These are phyloP conservation scores for Tephrocybe sp. DNA, from an alignment of 768 basidiomycete species.

Conservation along the genomic window DNA sequence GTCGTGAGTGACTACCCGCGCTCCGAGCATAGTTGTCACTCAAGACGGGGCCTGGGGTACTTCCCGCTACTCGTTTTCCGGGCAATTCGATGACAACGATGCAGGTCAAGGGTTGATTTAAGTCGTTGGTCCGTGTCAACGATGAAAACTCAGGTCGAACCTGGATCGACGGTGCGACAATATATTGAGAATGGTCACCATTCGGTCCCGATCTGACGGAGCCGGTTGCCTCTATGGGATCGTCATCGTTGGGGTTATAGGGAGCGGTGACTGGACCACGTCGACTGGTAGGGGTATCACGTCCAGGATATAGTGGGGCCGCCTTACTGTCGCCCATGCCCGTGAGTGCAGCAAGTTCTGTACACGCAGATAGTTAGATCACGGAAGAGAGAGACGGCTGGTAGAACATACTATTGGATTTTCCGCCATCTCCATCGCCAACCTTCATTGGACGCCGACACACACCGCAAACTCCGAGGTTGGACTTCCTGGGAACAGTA, in stretches of 20 bases:
- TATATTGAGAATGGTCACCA: slow-evolving; percentile 57
- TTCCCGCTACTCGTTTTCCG: slow-evolving; percentile 56
- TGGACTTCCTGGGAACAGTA: slow-evolving; percentile 64
- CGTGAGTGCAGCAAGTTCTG: slow-evolving; percentile 93
- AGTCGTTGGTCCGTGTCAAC: slow-evolving; percentile 65
- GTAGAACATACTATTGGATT: slow-evolving; percentile 77
- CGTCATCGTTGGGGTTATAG: slow-evolving; percentile 81
- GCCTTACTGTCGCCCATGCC: slow-evolving; percentile 74
- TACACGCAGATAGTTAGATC: slow-evolving; percentile 2
- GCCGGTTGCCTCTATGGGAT: slow-evolving; percentile 67
- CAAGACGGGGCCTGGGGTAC: slow-evolving; percentile 55
- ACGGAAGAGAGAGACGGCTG: slow-evolving; percentile 12
- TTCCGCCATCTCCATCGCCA: slow-evolving; percentile 81
- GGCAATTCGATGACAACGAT: slow-evolving; percentile 93
- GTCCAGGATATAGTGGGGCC: slow-evolving; percentile 64
- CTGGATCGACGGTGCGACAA: slow-evolving; percentile 91
- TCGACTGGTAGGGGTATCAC: slow-evolving; percentile 55
- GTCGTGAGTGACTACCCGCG: slow-evolving; percentile 21
- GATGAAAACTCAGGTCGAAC: slow-evolving; percentile 91
- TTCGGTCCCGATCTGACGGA: slow-evolving; percentile 48
- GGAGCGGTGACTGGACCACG: slow-evolving; percentile 35
- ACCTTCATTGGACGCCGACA: slow-evolving; percentile 97
- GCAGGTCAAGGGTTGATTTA: slow-evolving; percentile 87
- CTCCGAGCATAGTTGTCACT: slow-evolving; percentile 46
- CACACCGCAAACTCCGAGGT: slow-evolving; percentile 94